These are phyloP conservation scores for Erodium moschatum DNA, from an alignment of 441 rosid genomes.

Conservation along the genomic window DNA sequence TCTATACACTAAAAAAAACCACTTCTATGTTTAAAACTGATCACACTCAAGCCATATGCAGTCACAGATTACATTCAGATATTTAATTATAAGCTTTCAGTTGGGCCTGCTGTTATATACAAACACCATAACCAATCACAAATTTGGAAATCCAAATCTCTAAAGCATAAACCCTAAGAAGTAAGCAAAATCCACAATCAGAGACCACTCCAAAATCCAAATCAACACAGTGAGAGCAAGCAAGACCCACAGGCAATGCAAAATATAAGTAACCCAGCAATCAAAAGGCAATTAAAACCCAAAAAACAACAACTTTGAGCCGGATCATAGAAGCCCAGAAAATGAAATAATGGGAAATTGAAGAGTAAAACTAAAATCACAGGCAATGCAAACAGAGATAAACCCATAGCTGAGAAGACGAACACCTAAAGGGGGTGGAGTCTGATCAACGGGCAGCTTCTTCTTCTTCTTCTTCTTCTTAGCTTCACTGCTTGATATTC, in stretches of 20 bases:
- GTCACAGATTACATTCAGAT: not conserved
- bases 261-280: conserved; percentile 7
- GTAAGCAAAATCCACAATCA: not conserved
- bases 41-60: not conserved
- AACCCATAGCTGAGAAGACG: too few species aligned
- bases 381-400: not conserved
- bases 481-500: conserved; percentile 32
- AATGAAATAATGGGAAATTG: not conserved
- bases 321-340: conserved; percentile 12
- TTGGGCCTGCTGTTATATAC: not conserved
- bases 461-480: conserved; percentile 40
- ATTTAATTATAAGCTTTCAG: not conserved
- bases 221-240: not conserved
- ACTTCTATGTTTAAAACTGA: not conserved
- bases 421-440: conserved; percentile 43
- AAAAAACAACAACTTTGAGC: not conserved
- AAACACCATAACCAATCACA: not conserved
- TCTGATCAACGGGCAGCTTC: conserved; percentile 27
- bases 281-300: not conserved
- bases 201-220: not conserved
- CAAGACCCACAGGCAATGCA: not conserved
- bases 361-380: too few species aligned
- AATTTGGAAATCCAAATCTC: not conserved
- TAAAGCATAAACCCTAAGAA: not conserved
- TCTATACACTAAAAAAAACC: not conserved